Evolutionary conservation across 768 basidiomycete species (phyloP), one percentile per base, ranked within the genome.

Genomic region (Tulasnella sp.): DNA sequence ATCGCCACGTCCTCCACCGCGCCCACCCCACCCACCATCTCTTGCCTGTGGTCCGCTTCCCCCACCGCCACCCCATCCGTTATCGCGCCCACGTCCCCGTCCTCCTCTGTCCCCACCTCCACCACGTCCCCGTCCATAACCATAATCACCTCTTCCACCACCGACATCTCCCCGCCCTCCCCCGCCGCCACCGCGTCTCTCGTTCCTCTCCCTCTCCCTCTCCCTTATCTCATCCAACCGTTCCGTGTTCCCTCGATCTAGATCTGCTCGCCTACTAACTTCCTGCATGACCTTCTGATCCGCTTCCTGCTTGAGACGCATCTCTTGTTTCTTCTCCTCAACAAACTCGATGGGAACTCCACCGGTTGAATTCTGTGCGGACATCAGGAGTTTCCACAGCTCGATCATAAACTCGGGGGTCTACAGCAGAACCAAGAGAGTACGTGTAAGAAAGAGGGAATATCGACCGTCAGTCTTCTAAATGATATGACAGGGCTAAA

Each of bases 291-390:
- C 74, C 21, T 63, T 60, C 22, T 64, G 62, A 24, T 66, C 63
- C 49, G 65, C 17, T 4, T 34, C 68, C 31, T 69, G 66, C 38
- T 68, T 57, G 59, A 75, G 76, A n/a, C 87, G 77, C 79, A 94
- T 83, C 69, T 94, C 92, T 66, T 81, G 81, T 70, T 96, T 96
- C 73, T 94, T 93, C 70, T 85, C 83, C 65, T 96, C 91, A 2
- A 96, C 80, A 66, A 94, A 88, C 10, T 86, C 86, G 10, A 81
- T 80, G 7, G 96, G 96, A 0, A 99, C 87, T 61, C 92, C 92
- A 9, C 88, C 86, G 1, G 85, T 79, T 29, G 88, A 87, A 30
- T 78, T 78, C 70, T 98, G 94, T 2, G 96, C 96, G 64, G 94
- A 92, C 3, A 98, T 74, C n/a, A 99, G 75, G 4, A 98, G 76